phyloP scores from a whole-genome alignment of 1,284 basidiomycete genomes.

The Farysia itapuensis region DNA sequence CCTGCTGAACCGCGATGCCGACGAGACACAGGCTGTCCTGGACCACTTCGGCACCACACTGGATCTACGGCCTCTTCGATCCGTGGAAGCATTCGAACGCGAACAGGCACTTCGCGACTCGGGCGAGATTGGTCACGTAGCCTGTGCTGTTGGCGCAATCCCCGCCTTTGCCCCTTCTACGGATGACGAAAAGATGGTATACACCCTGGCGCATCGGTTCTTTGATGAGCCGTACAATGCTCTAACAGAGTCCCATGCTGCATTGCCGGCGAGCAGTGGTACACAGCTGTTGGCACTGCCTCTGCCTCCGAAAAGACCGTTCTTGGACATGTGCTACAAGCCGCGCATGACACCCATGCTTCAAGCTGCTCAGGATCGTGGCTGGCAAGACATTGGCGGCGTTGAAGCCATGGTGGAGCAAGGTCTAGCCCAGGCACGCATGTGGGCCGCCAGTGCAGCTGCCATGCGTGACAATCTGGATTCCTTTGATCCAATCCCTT shows the following conservation, averaged over 20 bases:
- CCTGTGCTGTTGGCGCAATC: slow-evolving; percentile 52
- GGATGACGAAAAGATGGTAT: slow-evolving; percentile 54
- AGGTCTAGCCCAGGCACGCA: slow-evolving; percentile 58
- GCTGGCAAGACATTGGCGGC: slow-evolving; percentile 53
- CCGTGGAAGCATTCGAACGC: slow-evolving; percentile 17
- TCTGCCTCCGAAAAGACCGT: slow-evolving; percentile 41
- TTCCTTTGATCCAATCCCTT: slow-evolving; percentile 27
- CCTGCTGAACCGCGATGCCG: slow-evolving; percentile 34
- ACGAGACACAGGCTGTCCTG: slow-evolving; percentile 33
- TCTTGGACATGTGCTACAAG: slow-evolving; percentile 61
- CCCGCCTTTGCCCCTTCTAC: slow-evolving; percentile 51
- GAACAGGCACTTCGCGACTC: slow-evolving; percentile 12
- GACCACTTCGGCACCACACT: slow-evolving; percentile 29
- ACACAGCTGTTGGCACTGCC: slow-evolving; percentile 20
- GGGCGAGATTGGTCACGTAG: slow-evolving; percentile 36
- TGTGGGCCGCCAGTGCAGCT: slow-evolving; percentile 44
- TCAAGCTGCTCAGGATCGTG: slow-evolving; percentile 34
- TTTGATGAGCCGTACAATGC: slow-evolving; percentile 27
- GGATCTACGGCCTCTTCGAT: slow-evolving; percentile 30
- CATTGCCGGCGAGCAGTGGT: neutral
- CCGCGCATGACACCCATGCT: slow-evolving; percentile 57
- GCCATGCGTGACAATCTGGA: slow-evolving; percentile 17
- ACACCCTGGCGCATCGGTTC: slow-evolving; percentile 40
- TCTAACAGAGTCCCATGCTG: neutral
- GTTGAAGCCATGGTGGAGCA: slow-evolving; percentile 61